Evolutionary conservation across 176 grass and related monocot genomes (phyloP).

Genomic region (Zoysia pacifica): DNA sequence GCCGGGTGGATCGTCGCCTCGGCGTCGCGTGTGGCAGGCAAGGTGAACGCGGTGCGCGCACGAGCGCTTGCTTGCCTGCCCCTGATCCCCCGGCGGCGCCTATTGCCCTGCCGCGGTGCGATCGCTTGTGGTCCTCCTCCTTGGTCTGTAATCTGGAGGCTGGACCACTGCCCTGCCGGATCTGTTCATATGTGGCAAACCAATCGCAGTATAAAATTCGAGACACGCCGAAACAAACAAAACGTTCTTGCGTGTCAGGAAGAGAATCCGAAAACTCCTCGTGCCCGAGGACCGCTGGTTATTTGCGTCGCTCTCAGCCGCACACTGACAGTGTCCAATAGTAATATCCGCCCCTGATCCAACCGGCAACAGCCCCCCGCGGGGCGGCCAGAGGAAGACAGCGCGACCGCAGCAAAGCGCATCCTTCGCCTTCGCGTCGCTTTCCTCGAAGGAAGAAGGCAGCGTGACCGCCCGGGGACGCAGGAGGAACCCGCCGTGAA

Average conservation of each 20-base stretch:
- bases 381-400: not conserved
- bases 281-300: not conserved
- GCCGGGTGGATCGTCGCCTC: too few species aligned
- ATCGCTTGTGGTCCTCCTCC: too few species aligned
- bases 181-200: not conserved
- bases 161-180: too few species aligned
- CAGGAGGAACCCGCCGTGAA: slow-evolving; percentile 41
- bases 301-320: not conserved
- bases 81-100: too few species aligned
- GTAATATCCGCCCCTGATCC: slow-evolving; percentile 23
- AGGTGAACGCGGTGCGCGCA: too few species aligned
- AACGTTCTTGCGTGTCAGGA: not conserved
- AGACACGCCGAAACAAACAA: not conserved
- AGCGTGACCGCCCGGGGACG: slow-evolving; percentile 14
- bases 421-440: slow-evolving; percentile 12
- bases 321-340: not conserved
- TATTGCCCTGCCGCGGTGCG: not conserved
- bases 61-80: too few species aligned
- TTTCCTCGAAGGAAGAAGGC: slow-evolving; percentile 24
- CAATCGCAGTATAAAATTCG: not conserved
- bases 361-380: not conserved
- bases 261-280: slow-evolving; percentile 3
- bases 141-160: too few species aligned
- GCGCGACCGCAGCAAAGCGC: not conserved
- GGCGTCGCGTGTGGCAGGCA: too few species aligned